phyloP scores from a whole-genome alignment of 1,284 basidiomycete species.

The Cystobasidium pallidum region DNA sequence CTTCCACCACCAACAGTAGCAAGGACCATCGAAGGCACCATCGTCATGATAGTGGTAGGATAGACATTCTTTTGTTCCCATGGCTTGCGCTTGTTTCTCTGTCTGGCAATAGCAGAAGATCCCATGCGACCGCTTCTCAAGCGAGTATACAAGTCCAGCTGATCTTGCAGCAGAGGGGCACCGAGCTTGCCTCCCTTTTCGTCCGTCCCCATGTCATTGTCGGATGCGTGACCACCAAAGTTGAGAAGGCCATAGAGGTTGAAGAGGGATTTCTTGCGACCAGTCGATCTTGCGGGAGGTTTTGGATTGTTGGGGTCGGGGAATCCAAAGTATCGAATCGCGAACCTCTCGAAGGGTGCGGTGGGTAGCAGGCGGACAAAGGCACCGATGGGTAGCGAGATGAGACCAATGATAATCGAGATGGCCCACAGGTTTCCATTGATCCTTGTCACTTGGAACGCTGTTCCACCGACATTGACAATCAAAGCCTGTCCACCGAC shows the following conservation, averaged over 20 bases:
- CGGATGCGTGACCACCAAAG: neutral
- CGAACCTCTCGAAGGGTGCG: conserved; percentile 71
- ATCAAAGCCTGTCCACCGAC: conserved; percentile 84
- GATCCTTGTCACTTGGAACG: conserved; percentile 85
- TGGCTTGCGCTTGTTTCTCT: conserved; percentile 52
- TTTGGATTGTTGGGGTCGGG: conserved; percentile 71
- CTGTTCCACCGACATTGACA: conserved; percentile 85
- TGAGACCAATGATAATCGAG: conserved; percentile 79
- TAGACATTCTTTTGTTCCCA: conserved; percentile 54
- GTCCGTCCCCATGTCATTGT: conserved; percentile 14
- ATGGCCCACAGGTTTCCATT: conserved; percentile 88
- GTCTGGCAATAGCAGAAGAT: conserved; percentile 58
- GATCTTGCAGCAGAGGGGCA: conserved; percentile 77
- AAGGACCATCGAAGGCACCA: conserved; percentile 84
- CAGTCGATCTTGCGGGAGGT: conserved; percentile 63
- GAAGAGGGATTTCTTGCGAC: conserved; percentile 48
- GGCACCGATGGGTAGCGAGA: conserved; percentile 85
- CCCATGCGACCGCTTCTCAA: conserved; percentile 83
- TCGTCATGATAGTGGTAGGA: conserved; percentile 83
- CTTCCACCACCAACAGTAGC: conserved; percentile 82
- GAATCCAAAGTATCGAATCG: conserved; percentile 70
- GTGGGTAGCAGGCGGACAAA: conserved; percentile 82
- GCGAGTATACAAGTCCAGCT: conserved; percentile 76
- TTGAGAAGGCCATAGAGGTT: neutral
- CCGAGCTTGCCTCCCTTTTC: conserved; percentile 48